Evolutionary conservation across 1,284 basidiomycete species (phyloP), one percentile per base, ranked within the genome.

Genomic region (Rhodotorula sp.): DNA sequence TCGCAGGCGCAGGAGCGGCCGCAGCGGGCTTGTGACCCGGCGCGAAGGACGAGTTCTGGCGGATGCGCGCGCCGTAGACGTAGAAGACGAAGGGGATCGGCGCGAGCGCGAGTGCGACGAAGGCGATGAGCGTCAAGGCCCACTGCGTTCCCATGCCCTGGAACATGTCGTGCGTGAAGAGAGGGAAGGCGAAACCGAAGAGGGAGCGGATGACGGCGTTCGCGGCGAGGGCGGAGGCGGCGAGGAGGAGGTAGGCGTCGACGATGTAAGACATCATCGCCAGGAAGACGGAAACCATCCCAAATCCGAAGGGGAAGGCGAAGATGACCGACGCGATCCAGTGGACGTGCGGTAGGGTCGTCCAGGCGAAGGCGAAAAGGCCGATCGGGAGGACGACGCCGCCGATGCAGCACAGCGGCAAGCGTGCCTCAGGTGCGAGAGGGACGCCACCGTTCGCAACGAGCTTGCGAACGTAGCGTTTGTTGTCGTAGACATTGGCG

Each of bases 211-310:
- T 78, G 34, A 91, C 85, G 34, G 89, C 86, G 30, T 88, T 88
- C 46, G 88, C 85, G 0, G 89, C 88, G 46, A 89, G 82, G 5
- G 88, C 88, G 66, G 85, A 86, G 0, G 88, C 88, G 67, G 86
- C 87, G 74, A 86, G 86, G 36, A 87, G 53, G 9, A 73, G 72
- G 67, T 77, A 79, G 4, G 71, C 60, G 46, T 78, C 76, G 56
- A 79, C 61, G 61, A 78, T 67, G 66, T 62, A 75, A 9, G 29
- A 62, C 62, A 30, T 65, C 88, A 89, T 4, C 84, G 81, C 73
- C 88, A 74, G 66, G 67, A 60, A 74, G 36, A 24, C 36, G 84
- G 84, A 29, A 86, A 39, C 65, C 68, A 65, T 65, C 1, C 44
- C 27, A 48, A 68, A 63, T 4, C 75, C 88, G 77, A 89, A 88